Evolutionary conservation across 768 basidiomycete species (phyloP).

Genomic region (Podaxis sp.): DNA sequence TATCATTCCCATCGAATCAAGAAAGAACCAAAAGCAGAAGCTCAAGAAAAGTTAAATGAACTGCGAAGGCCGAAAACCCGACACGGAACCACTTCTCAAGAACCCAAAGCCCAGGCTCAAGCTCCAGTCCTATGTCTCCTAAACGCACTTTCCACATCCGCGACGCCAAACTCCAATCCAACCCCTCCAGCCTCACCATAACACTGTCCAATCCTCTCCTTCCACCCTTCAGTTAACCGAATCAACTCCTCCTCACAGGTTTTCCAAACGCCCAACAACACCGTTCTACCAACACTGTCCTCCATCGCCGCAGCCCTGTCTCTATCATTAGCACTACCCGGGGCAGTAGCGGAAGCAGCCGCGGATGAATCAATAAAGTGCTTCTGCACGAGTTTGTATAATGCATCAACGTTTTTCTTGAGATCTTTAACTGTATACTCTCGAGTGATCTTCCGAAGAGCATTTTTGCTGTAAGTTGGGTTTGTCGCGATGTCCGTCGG

Average conservation of each 20-base stretch:
- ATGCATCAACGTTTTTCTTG: constrained; percentile 80
- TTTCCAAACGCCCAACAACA: constrained; percentile 79
- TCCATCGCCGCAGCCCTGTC: constrained; percentile 7
- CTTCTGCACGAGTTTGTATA: constrained; percentile 93
- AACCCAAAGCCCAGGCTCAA: constrained; percentile 4
- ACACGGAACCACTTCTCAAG: neutral
- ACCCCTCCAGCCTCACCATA: constrained; percentile 70
- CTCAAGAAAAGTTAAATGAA: neutral
- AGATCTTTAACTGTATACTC: constrained; percentile 89
- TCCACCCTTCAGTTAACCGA: constrained; percentile 69
- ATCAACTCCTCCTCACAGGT: constrained; percentile 85
- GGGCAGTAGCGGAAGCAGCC: constrained; percentile 39
- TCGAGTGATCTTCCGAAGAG: constrained; percentile 82
- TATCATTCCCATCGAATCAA: neutral
- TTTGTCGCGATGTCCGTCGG: constrained; percentile 70
- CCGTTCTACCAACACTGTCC: constrained; percentile 36
- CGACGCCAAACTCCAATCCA: constrained; percentile 68
- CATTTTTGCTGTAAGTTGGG: constrained; percentile 69
- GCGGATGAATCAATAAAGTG: constrained; percentile 88
- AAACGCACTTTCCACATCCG: constrained; percentile 80
- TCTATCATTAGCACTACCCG: constrained; percentile 5
- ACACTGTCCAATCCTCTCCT: constrained; percentile 69
- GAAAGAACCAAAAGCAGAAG: constrained; percentile 5
- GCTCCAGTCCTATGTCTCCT: constrained; percentile 52
- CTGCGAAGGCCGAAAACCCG: neutral